These are phyloP conservation scores for Colletotrichum destructivum DNA, from an alignment of 2,329 filamentous ascomycete species.

Conservation along the genomic window DNA sequence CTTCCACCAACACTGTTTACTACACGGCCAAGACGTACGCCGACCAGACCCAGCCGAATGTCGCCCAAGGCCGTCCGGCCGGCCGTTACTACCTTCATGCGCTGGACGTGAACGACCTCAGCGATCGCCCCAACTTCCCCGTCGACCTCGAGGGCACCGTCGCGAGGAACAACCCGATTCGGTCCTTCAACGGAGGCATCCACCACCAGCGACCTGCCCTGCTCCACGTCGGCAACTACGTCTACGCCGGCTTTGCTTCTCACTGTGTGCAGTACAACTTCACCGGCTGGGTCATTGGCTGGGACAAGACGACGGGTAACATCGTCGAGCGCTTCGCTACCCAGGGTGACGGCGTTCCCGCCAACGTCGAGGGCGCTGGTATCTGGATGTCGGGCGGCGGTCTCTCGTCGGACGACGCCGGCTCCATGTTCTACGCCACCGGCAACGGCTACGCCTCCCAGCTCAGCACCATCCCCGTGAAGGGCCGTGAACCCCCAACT, in stretches of 20 bases:
- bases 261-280: constrained; percentile 72
- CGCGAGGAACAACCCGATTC: constrained; percentile 61
- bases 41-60: constrained; percentile 49
- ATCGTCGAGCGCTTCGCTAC: constrained; percentile 59
- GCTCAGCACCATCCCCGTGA: constrained; percentile 54
- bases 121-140: constrained; percentile 60
- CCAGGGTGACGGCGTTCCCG: constrained; percentile 56
- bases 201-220: constrained; percentile 67
- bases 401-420: constrained; percentile 55
- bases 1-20: constrained; percentile 60
- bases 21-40: constrained; percentile 60
- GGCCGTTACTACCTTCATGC: constrained; percentile 57
- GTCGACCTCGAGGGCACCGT: constrained; percentile 62
- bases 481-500: constrained; percentile 55
- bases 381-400: constrained; percentile 61
- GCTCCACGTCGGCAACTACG: constrained; percentile 59
- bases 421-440: constrained; percentile 57
- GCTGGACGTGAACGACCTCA: constrained; percentile 56
- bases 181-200: constrained; percentile 68
- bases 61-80: constrained; percentile 51
- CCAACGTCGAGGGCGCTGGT: constrained; percentile 57
- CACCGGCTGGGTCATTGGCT: constrained; percentile 66
- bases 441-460: constrained; percentile 60
- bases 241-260: constrained; percentile 69
- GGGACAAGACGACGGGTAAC: constrained; percentile 58